Percentiles rank a stretch among this genome's conserved stretches.
These are phyloP conservation scores for Solanum hybrid DNA, from an alignment of 305 asterid species.

Conservation along the genomic window DNA sequence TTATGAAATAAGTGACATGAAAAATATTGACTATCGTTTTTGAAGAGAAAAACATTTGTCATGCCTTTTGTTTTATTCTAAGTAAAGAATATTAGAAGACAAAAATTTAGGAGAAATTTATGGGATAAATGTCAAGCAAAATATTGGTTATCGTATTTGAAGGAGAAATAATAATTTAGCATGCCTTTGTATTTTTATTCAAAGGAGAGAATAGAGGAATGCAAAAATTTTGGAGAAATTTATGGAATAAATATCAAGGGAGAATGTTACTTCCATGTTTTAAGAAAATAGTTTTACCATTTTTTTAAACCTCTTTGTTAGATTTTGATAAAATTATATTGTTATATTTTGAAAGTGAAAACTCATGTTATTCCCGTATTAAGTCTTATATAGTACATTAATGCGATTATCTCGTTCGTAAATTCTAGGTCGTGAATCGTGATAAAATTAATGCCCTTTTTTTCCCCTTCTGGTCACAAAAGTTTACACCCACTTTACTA, in stretches of 20 bases:
- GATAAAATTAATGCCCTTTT: background rate
- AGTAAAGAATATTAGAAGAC: background rate
- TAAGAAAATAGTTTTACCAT: background rate
- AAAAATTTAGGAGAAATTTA: background rate
- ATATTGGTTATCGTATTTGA: background rate
- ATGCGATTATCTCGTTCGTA: background rate
- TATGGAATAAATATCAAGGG: background rate
- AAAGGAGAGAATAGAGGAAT: background rate
- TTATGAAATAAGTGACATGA: background rate
- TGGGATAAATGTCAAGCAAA: background rate
- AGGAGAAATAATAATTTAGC: background rate
- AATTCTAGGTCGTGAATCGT: background rate
- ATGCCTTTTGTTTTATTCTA: background rate
- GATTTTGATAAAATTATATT: background rate
- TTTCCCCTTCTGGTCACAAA: background rate
- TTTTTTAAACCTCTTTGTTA: background rate
- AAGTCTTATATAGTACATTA: background rate
- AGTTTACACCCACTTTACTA: background rate
- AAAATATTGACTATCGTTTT: background rate
- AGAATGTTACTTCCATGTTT: background rate
- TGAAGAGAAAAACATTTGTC: background rate
- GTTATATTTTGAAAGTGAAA: background rate
- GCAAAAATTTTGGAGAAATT: background rate
- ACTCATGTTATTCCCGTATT: background rate
- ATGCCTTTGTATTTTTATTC: background rate